A percentile compares a stretch with the other conserved stretches of the same genome.
phyloP scores from a whole-genome alignment of 2,329 filamentous ascomycete genomes.

The Sporothrix curviconia region DNA sequence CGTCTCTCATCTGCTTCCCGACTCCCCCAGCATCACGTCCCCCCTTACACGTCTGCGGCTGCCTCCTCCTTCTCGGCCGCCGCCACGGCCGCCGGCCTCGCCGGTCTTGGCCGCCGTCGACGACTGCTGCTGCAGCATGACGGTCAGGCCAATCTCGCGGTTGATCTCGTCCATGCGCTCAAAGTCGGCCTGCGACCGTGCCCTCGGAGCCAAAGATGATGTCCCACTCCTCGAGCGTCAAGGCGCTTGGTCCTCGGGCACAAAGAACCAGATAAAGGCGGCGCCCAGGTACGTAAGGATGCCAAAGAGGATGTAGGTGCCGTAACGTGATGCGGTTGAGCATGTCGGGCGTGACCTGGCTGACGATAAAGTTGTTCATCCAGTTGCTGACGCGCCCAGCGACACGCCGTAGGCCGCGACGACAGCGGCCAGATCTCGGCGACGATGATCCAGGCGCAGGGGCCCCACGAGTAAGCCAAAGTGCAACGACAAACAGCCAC shows the following conservation, averaged over 20 bases:
- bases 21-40: too few relatives aligned
- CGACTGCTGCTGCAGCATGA: constrained; percentile 26
- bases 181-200: constrained; percentile 57
- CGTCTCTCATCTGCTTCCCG: too few relatives aligned
- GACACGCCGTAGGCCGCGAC: constrained; percentile 62
- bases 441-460: constrained; percentile 67
- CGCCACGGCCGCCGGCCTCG: not conserved
- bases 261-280: constrained; percentile 55
- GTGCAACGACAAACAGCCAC: constrained; percentile 67
- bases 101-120: not conserved
- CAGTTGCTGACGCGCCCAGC: constrained; percentile 59
- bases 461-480: constrained; percentile 74
- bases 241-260: constrained; percentile 59
- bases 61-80: constrained; percentile 5
- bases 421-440: constrained; percentile 69
- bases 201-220: constrained; percentile 51
- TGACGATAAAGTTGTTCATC: constrained; percentile 60
- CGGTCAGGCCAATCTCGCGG: constrained; percentile 56
- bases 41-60: not conserved
- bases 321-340: constrained; percentile 57
- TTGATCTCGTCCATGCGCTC: constrained; percentile 71
- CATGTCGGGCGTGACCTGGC: constrained; percentile 64
- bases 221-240: constrained; percentile 56
- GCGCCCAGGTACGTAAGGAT: constrained; percentile 57
- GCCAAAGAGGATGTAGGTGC: constrained; percentile 67